Conservation (phyloP, 345 rosid species). For the Bretschneidera sinensis region DNA sequence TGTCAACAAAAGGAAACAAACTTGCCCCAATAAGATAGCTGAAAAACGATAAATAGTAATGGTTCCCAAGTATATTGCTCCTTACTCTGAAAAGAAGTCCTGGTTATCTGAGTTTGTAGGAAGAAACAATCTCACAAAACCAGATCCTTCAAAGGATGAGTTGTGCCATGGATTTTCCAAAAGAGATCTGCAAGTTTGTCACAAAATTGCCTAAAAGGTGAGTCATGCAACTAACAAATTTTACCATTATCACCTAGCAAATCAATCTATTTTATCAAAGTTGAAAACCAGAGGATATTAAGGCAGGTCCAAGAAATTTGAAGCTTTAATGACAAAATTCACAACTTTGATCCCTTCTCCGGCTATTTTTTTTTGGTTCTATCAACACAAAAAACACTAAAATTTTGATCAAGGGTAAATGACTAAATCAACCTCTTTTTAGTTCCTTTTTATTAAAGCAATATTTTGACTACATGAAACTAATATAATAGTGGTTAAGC, state of each 20-base stretch:
- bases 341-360: slow-evolving; percentile 6
- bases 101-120: slow-evolving; percentile 84
- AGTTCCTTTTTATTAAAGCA: not conserved
- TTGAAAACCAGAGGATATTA: not conserved
- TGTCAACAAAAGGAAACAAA: slow-evolving; percentile 17
- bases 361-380: not conserved
- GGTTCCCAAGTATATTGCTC: slow-evolving; percentile 9
- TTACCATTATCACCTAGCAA: slow-evolving; percentile 2
- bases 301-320: not conserved
- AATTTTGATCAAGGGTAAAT: not conserved
- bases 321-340: not conserved
- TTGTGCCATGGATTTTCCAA: slow-evolving; percentile 99
- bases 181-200: slow-evolving; percentile 52
- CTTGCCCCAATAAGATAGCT: not conserved
- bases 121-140: slow-evolving; percentile 88
- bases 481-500: not conserved
- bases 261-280: not conserved
- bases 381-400: not conserved
- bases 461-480: not conserved
- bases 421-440: not conserved
- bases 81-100: slow-evolving; percentile 87
- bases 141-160: slow-evolving; percentile 93
- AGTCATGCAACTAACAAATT: slow-evolving; percentile 2
- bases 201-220: slow-evolving; percentile 10
- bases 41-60: slow-evolving; percentile 11